Conservation (phyloP, 2,329 filamentous ascomycete species). For the Tolypocladium nubicola region DNA sequence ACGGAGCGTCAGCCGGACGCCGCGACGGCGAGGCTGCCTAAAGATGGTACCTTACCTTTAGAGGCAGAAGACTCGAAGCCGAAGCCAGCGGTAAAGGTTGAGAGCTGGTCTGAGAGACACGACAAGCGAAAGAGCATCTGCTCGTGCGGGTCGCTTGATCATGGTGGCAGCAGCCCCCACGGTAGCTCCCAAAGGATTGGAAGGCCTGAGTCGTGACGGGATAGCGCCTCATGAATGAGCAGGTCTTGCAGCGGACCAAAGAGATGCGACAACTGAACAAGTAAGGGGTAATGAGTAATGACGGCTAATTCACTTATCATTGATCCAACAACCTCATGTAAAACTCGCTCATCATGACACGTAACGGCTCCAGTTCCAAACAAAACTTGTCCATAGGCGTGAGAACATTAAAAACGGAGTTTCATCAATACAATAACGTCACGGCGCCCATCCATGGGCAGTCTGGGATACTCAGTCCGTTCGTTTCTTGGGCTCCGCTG, state of each 20-base stretch:
- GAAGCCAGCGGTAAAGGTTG: background rate
- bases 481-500: constrained; percentile 21
- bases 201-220: background rate
- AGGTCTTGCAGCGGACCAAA: background rate
- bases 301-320: background rate
- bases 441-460: background rate
- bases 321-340: background rate
- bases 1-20: background rate
- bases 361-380: background rate
- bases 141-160: background rate
- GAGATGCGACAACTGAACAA: background rate
- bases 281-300: background rate
- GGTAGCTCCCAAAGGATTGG: background rate
- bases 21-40: background rate
- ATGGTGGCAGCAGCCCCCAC: background rate
- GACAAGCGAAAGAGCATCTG: background rate
- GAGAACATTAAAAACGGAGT: background rate
- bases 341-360: background rate
- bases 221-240: background rate
- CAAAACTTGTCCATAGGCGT: background rate
- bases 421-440: background rate
- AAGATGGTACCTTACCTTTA: background rate
- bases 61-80: background rate
- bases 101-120: background rate
- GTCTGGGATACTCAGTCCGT: constrained; percentile 13